phyloP scores from a whole-genome alignment of 176 grass and related monocot genomes.

The Avena insularis region DNA sequence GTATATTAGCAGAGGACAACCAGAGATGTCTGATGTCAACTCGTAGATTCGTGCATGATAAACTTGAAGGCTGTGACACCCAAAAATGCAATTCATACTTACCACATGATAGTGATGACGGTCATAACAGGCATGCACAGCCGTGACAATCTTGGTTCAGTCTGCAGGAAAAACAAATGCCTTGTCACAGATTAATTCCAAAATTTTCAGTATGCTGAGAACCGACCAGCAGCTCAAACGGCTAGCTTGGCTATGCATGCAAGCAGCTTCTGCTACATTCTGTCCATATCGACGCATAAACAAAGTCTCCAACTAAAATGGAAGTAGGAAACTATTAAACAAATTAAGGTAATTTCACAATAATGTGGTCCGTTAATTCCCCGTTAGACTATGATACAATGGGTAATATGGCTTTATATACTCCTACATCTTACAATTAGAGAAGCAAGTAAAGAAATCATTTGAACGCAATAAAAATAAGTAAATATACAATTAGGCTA shows the following conservation, averaged over 20 bases:
- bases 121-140: not conserved
- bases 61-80: not conserved
- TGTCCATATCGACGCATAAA: not conserved
- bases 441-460: no score
- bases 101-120: conserved; percentile 1
- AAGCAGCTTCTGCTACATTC: not conserved
- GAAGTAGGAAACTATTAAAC: no score
- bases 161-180: not conserved
- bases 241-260: not conserved
- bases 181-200: no score
- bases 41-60: not conserved
- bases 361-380: not conserved
- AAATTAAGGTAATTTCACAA: not conserved
- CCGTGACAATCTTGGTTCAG: not conserved
- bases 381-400: not conserved
- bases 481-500: no score
- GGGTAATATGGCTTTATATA: no score
- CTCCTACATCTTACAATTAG: no score
- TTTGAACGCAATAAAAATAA: no score
- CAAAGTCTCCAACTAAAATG: not conserved
- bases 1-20: conserved; percentile 28
- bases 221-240: not conserved
- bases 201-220: no score
- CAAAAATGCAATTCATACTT: conserved; percentile 3
- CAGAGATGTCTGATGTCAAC: not conserved